Evolutionary conservation across 805 yeast species (phyloP).

Genomic region (Starmerella bacillaris): DNA sequence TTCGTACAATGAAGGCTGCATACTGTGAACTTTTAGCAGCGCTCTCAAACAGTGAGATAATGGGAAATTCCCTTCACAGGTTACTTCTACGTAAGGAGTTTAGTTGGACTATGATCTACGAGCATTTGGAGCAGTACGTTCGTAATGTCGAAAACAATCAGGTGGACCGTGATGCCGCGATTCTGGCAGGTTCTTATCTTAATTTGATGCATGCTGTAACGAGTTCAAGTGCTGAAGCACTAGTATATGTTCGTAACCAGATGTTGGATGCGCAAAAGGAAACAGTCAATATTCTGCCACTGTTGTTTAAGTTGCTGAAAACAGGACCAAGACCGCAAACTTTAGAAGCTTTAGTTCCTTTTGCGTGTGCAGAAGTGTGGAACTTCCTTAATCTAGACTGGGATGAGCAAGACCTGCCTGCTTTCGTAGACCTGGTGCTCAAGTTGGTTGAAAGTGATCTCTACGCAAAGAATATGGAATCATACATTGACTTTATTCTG

Average conservation of each 20-base stretch:
- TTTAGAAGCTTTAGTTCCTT: slow-evolving; percentile 33
- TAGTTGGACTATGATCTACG: slow-evolving; percentile 13
- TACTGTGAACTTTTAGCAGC: slow-evolving; percentile 66
- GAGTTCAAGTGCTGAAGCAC: slow-evolving; percentile 16
- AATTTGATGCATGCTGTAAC: not conserved
- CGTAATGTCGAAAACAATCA: not conserved
- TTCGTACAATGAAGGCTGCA: slow-evolving; percentile 56
- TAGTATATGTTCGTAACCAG: not conserved
- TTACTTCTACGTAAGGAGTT: slow-evolving; percentile 28
- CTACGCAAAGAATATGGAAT: slow-evolving; percentile 2
- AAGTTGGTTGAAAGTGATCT: slow-evolving; percentile 19
- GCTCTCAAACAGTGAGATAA: slow-evolving; percentile 26
- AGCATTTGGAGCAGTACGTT: slow-evolving; percentile 9
- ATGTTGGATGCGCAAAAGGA: not conserved
- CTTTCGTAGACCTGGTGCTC: slow-evolving; percentile 41
- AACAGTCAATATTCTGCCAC: slow-evolving; percentile 19
- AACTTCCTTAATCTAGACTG: slow-evolving; percentile 22
- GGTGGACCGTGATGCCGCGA: not conserved
- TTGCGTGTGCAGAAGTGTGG: slow-evolving; percentile 11
- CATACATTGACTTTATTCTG: slow-evolving; percentile 53
- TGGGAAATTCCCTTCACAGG: slow-evolving; percentile 27
- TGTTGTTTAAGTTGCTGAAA: slow-evolving; percentile 30
- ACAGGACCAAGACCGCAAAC: slow-evolving; percentile 35
- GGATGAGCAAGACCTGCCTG: slow-evolving; percentile 33
- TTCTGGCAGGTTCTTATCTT: not conserved